phyloP scores from a whole-genome alignment of 2,329 filamentous ascomycete species.

The Rutstroemia sp. region DNA sequence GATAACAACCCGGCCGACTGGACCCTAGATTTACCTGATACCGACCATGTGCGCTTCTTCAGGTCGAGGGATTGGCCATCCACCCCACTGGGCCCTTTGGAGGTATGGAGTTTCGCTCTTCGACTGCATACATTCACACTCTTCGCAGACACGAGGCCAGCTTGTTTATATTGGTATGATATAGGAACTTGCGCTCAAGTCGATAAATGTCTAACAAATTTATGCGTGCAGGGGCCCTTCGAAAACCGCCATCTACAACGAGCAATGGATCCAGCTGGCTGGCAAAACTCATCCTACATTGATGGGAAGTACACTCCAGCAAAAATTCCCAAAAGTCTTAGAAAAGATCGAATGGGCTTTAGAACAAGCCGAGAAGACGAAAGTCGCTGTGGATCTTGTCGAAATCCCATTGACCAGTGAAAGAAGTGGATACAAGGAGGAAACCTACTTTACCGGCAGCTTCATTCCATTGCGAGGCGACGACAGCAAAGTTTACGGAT shows the following conservation, averaged over 20 bases:
- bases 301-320: slow-evolving; percentile 17
- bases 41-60: slow-evolving; percentile 20
- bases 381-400: slow-evolving; percentile 16
- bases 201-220: neutral
- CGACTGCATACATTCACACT: slow-evolving; percentile 18
- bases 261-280: slow-evolving; percentile 19
- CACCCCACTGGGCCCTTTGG: slow-evolving; percentile 17
- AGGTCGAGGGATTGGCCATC: slow-evolving; percentile 19
- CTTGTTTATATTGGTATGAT: slow-evolving; percentile 21
- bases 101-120: slow-evolving; percentile 16
- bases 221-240: slow-evolving; percentile 16
- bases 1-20: slow-evolving; percentile 10
- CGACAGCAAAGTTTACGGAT: slow-evolving; percentile 20
- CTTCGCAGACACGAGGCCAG: slow-evolving; percentile 20
- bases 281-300: slow-evolving; percentile 20
- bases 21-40: slow-evolving; percentile 15
- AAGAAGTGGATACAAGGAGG: slow-evolving; percentile 20
- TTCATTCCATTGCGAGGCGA: slow-evolving; percentile 23
- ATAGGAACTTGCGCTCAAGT: neutral
- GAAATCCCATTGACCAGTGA: slow-evolving; percentile 23
- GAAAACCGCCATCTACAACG: slow-evolving; percentile 24
- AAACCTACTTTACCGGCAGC: slow-evolving; percentile 25
- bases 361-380: slow-evolving; percentile 13
- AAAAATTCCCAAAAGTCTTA: slow-evolving; percentile 20
- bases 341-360: slow-evolving; percentile 15